phyloP scores from a whole-genome alignment of 2,329 filamentous ascomycete genomes.

The Colletotrichum kahawae region DNA sequence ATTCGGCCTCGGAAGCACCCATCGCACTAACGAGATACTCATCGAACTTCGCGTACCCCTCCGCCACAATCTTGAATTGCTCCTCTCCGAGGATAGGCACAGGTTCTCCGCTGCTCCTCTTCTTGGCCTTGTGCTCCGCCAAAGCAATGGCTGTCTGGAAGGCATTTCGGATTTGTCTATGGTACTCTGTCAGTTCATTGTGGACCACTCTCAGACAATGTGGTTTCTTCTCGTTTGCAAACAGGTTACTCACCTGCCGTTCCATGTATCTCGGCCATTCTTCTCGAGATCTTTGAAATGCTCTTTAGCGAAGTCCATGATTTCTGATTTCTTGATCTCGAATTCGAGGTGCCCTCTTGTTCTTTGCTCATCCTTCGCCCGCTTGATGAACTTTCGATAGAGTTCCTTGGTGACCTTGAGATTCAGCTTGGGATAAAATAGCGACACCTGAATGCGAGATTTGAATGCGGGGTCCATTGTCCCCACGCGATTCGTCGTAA shows the following conservation, averaged over 20 bases:
- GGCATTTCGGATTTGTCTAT: slow-evolving; percentile 29
- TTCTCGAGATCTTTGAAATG: not conserved
- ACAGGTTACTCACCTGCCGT: slow-evolving; percentile 13
- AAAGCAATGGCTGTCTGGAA: slow-evolving; percentile 28
- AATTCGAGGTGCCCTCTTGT: not conserved
- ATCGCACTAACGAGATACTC: not conserved
- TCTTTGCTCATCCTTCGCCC: slow-evolving; percentile 3
- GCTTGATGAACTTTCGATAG: slow-evolving; percentile 6
- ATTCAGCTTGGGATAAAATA: slow-evolving; percentile 41
- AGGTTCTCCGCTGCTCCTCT: not conserved
- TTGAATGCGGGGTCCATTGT: slow-evolving; percentile 53
- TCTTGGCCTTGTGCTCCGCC: slow-evolving; percentile 10
- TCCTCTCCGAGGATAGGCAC: not conserved
- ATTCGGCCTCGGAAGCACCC: not conserved
- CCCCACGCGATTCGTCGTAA: slow-evolving; percentile 50
- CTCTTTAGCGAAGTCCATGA: not conserved
- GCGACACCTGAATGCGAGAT: slow-evolving; percentile 50
- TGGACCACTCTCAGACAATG: accelerated
- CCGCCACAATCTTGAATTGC: not conserved
- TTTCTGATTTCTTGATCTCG: not conserved
- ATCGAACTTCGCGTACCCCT: not conserved
- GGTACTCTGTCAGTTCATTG: not conserved
- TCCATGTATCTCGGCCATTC: slow-evolving; percentile 16
- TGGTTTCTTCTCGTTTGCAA: not conserved
- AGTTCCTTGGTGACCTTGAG: not conserved